Evolutionary conservation across 208 protist genomes (phyloP), one percentile per base, ranked within the genome.

Genomic region (Leishmania lainsoni): DNA sequence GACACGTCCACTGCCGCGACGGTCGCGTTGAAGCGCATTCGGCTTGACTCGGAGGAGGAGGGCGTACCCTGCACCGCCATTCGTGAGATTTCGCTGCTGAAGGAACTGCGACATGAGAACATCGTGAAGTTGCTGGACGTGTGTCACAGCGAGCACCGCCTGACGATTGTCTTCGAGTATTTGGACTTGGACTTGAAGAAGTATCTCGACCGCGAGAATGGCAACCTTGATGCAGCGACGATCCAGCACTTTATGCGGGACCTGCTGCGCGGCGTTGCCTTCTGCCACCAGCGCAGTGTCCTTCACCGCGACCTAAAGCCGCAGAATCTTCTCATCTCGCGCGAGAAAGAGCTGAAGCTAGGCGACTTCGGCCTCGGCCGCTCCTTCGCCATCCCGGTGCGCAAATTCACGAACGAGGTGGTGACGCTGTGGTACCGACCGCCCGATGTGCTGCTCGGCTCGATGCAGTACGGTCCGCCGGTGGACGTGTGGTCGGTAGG

Each of bases 131-230:
- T 99, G 6, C 85, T 98, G 29, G 98, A 99, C 81, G 98, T 99
- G 10, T 98, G 98, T 48, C 97, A 99, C 89, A 98, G 89, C 39
- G 94, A 99, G 51, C 93, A 93, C 63, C 97, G 98, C 51, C 92
- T 99, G 26, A 99, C 94, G 8, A 88, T 99, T 35, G 98, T 99
- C 17, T 99, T 99, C 82, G 99, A 99, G 89, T 99, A 96, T 86
- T 83, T 99, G 48, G 97, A 99, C 63, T 70, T 98, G 63, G 98
- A 99, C 85, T 81, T 99, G 65, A 99, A 99, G 83, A 98, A 99
- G 83, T 99, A 97, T 80, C 89, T 99, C 54, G 97, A 99, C 76
- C 81, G 81, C 45, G 79, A 90, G 61, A 85, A 87, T 58, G 85
- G 87, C 66, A 90, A 93, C 66, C 52, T 96, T 0, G 90, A 92